Evolutionary conservation across 225 moss, liverwort and hornwort species (phyloP).

Genomic region (Straminergon stramineum): DNA sequence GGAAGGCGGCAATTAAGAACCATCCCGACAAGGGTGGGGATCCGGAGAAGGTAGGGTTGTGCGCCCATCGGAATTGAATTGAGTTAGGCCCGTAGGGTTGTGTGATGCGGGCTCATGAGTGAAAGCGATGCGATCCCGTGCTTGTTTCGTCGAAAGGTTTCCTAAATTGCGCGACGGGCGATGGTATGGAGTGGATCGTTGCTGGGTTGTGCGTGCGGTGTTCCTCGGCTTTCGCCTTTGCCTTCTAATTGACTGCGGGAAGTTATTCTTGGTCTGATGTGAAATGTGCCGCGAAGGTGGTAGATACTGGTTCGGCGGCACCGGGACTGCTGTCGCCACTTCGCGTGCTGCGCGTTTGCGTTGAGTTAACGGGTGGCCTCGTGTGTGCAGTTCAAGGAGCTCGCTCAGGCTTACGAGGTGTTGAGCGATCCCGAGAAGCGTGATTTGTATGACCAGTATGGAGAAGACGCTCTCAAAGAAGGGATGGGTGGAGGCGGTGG

Average conservation of each 20-base stretch:
- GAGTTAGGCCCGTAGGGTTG: background rate
- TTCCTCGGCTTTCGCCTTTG: background rate
- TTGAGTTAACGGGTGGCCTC: background rate
- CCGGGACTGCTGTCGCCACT: background rate
- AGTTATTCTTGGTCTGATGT: background rate
- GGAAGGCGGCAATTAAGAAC: slow-evolving; percentile 88
- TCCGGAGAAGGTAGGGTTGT: slow-evolving; percentile 68
- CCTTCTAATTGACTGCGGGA: background rate
- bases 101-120: background rate
- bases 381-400: slow-evolving; percentile 65
- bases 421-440: slow-evolving; percentile 9
- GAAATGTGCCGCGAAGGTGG: background rate
- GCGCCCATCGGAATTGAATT: background rate
- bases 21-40: slow-evolving; percentile 95
- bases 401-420: slow-evolving; percentile 69
- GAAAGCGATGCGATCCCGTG: background rate
- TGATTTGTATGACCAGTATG: slow-evolving; percentile 48
- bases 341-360: background rate
- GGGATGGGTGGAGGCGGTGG: slow-evolving; percentile 88
- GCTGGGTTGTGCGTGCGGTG: background rate
- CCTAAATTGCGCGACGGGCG: background rate
- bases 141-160: background rate
- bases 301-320: background rate
- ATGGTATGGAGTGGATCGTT: background rate
- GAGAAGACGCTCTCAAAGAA: slow-evolving; percentile 82